These are phyloP conservation scores for Ochromonas danica DNA, from an alignment of 108 stramenopile genomes.

Conservation along the genomic window DNA sequence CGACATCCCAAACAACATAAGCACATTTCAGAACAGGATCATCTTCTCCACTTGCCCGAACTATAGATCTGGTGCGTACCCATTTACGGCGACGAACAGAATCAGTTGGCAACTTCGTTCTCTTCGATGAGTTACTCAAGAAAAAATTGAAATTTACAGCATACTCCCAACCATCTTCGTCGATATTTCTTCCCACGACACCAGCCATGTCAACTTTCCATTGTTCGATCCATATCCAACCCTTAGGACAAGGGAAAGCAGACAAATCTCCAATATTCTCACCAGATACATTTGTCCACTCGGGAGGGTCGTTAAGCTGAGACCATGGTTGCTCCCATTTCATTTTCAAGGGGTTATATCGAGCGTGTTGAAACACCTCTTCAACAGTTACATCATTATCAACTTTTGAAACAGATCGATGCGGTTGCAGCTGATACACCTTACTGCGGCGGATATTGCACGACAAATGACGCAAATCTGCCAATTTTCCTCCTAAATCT, in stretches of 20 bases:
- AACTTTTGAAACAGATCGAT: neutral
- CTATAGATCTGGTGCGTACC: neutral
- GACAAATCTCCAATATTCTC: neutral
- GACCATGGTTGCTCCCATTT: slow-evolving; percentile 10
- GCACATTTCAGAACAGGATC: neutral
- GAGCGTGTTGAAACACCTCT: slow-evolving; percentile 30
- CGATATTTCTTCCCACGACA: slow-evolving; percentile 9
- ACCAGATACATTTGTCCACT: slow-evolving; percentile 8
- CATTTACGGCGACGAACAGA: slow-evolving; percentile 19
- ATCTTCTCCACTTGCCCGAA: neutral
- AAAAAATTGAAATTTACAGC: neutral
- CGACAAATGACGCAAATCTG: no score
- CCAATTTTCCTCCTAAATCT: no score
- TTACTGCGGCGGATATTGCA: no score
- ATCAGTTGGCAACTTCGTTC: neutral
- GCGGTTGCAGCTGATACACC: no score
- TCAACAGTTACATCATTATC: slow-evolving; percentile 7
- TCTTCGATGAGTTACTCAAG: no score
- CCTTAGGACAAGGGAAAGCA: neutral
- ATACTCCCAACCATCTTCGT: slow-evolving; percentile 32
- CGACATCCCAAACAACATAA: slow-evolving; percentile 17
- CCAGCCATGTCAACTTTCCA: slow-evolving; percentile 34
- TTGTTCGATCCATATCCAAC: slow-evolving; percentile 26
- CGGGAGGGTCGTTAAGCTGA: neutral
- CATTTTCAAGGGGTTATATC: neutral